Percentiles rank a stretch among this genome's conserved stretches.
Conservation (phyloP, 192 early-diverging fungal species). For the Diversispora epigaea region DNA sequence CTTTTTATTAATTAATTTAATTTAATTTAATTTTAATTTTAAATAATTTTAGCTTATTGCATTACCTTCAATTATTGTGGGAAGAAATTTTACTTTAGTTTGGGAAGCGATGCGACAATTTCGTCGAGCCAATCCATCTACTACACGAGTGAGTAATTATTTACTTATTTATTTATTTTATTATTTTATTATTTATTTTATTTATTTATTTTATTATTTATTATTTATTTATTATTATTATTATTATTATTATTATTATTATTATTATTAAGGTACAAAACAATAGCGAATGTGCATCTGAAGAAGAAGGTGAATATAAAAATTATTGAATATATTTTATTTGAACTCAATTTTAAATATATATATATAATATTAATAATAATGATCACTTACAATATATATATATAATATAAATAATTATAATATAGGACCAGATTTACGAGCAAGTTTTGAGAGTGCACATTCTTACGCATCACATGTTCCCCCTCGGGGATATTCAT, state of each 20-base stretch:
- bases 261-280: background rate
- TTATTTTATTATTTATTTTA: too few species aligned
- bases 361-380: background rate
- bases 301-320: conserved; percentile 5
- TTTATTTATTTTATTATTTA: too few species aligned
- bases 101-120: conserved; percentile 71
- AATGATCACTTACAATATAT: background rate
- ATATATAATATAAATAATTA: background rate
- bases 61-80: conserved; percentile 81
- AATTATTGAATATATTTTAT: background rate
- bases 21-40: background rate
- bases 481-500: conserved; percentile 40
- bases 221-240: too few species aligned
- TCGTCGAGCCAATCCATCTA: conserved; percentile 32
- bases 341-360: too few species aligned
- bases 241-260: too few species aligned
- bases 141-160: conserved; percentile 24
- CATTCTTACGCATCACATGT: conserved; percentile 39
- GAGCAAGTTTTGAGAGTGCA: conserved; percentile 45
- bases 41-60: conserved; percentile 59
- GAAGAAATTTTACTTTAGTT: conserved; percentile 77
- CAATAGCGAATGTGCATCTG: background rate
- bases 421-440: conserved; percentile 13
- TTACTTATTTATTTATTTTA: too few species aligned
- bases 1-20: background rate